These are phyloP conservation scores for Verticillium nubilum DNA, from an alignment of 2,329 filamentous ascomycete species.

Conservation along the genomic window DNA sequence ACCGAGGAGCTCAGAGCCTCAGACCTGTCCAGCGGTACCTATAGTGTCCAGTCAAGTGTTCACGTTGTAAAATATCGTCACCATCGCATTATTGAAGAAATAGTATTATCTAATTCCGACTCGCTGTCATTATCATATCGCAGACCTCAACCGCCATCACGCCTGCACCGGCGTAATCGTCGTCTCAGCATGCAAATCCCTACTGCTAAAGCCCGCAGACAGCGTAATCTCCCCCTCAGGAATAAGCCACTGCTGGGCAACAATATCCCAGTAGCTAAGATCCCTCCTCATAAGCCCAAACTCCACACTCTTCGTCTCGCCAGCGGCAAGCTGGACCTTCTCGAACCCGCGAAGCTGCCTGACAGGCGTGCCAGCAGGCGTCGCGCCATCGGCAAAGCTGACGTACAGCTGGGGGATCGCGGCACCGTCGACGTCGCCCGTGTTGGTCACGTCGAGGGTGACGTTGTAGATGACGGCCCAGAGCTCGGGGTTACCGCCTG, in stretches of 20 bases:
- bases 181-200: constrained; percentile 3
- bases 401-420: constrained; percentile 25
- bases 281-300: constrained; percentile 26
- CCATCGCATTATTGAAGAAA: too few relatives aligned
- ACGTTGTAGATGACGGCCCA: constrained; percentile 37
- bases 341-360: constrained; percentile 39
- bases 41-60: too few relatives aligned
- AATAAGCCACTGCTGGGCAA: constrained; percentile 22
- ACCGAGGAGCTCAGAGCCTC: too few relatives aligned
- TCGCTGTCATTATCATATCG: too few relatives aligned
- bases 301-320: constrained; percentile 23
- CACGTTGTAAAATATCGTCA: too few relatives aligned
- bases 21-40: too few relatives aligned
- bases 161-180: background rate
- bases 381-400: constrained; percentile 19
- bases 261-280: constrained; percentile 34
- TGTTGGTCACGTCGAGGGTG: constrained; percentile 33
- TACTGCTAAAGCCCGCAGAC: constrained; percentile 24
- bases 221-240: constrained; percentile 20
- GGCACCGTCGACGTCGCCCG: constrained; percentile 16
- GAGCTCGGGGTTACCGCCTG: constrained; percentile 46
- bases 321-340: constrained; percentile 31
- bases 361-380: constrained; percentile 30
- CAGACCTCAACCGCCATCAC: background rate
- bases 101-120: too few relatives aligned